Evolutionary conservation across 2,329 filamentous ascomycete species (phyloP).

Genomic region (Aspergillus unguis): DNA sequence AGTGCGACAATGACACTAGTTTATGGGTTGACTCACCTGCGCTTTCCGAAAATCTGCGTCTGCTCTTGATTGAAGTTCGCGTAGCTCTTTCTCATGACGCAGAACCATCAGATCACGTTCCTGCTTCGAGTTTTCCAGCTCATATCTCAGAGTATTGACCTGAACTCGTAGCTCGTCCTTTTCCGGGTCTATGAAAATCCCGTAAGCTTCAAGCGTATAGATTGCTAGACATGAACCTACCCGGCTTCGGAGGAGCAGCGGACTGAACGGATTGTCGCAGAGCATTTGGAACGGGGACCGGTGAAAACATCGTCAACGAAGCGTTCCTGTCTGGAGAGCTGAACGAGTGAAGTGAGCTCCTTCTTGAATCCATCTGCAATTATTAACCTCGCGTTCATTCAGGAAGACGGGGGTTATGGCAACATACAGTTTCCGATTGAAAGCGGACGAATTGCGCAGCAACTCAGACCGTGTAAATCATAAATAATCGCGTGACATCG

Average conservation of each 20-base stretch:
- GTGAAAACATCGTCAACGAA: constrained; percentile 35
- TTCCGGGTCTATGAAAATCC: constrained; percentile 32
- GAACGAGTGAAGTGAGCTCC: constrained; percentile 55
- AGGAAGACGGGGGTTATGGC: not conserved
- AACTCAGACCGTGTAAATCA: not conserved
- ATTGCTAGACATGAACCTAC: constrained; percentile 23
- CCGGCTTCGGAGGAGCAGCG: constrained; percentile 36
- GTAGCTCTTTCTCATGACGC: constrained; percentile 77
- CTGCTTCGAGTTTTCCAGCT: constrained; percentile 79
- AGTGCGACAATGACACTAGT: not conserved
- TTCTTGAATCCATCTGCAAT: constrained; percentile 35
- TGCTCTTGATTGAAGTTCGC: constrained; percentile 74
- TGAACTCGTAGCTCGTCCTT: constrained; percentile 85
- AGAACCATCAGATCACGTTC: constrained; percentile 78
- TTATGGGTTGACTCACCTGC: constrained; percentile 40
- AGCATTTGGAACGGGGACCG: constrained; percentile 24
- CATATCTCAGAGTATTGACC: constrained; percentile 82
- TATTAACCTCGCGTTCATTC: constrained; percentile 6
- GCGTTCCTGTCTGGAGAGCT: constrained; percentile 59
- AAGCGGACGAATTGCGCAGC: not conserved
- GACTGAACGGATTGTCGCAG: constrained; percentile 38
- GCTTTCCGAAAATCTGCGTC: constrained; percentile 77
- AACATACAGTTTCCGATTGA: constrained; percentile 4
- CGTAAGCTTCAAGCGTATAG: constrained; percentile 11
- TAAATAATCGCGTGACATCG: not conserved